Evolutionary conservation across 1,139 yeast species (phyloP), one percentile per base, ranked within the genome.

Genomic region (Meyerozyma smithsonii): DNA sequence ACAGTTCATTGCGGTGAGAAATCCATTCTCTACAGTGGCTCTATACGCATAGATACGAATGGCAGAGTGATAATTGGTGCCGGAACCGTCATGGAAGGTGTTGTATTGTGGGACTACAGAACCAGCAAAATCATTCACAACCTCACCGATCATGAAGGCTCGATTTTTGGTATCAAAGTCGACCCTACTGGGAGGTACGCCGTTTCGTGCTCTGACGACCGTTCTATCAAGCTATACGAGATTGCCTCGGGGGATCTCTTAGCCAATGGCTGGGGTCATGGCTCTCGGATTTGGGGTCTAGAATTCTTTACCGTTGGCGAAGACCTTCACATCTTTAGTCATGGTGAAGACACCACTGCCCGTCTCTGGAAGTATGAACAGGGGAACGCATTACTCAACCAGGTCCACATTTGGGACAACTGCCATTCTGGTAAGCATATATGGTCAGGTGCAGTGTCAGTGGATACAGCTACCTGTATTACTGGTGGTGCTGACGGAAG

Each of bases 181-280:
- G 85, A 87, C 45, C 48, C 58, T 0, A 63, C 69, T 40, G 89
- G 85, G 3, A 58, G 64, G 37, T 71, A 65, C 42, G 64, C 87
- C 6, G 78, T 83, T 1, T 81, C 94, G 32, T 92, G 98, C 56
- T 90, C 97, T 0, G 97, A 92, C 58, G 98, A 92, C 55, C 71
- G 98, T 46, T 85, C 96, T 0, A 79, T 92, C 38, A 82, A 83
- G 42, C 58, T 92, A 8, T 90, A 90, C 81, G 79, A 78, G 47
- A 64, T 82, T 46, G 51, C 55, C 5, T 54, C 71, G 2, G 92
- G 94, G 0, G 49, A 63, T 6, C 62, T 81, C 24, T 48, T 85
- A 28, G 84, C 92, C 1, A 77, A 81, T 30, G 97, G 96, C 0
- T 92, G 97, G 97, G 97, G 97, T 12, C 98, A 92, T 57, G 84